Evolutionary conservation across 179 eudicot genomes (phyloP).

Genomic region (Silene vulgaris): DNA sequence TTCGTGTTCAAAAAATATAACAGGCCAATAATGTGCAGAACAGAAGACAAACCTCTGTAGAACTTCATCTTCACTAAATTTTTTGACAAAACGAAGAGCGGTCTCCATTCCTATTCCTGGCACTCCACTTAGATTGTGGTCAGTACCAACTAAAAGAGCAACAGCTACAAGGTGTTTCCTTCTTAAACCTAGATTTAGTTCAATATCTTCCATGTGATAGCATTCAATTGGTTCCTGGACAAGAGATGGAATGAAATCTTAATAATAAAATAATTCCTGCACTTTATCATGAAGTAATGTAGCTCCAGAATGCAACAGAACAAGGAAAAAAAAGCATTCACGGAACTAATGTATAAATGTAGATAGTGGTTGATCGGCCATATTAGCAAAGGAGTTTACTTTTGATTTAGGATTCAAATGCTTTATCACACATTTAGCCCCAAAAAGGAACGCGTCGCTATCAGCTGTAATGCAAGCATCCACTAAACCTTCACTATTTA

Average conservation of each 20-base stretch:
- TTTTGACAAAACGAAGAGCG: constrained; percentile 80
- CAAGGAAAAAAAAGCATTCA: not conserved
- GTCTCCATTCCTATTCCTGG: constrained; percentile 79
- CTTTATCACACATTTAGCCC: constrained; percentile 84
- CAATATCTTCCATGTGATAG: constrained; percentile 71
- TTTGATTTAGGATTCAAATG: constrained; percentile 56
- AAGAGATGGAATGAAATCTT: constrained; percentile 17
- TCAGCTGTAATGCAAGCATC: constrained; percentile 97
- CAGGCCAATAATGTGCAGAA: constrained; percentile 14
- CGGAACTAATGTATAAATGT: not conserved
- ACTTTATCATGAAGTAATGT: not conserved
- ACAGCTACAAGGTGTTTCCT: constrained; percentile 83
- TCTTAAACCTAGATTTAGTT: constrained; percentile 68
- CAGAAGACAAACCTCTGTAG: constrained; percentile 52
- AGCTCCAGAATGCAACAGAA: not conserved
- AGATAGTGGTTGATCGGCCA: not conserved
- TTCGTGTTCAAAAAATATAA: constrained; percentile 2
- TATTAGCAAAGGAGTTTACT: constrained; percentile 35
- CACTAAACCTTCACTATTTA: constrained; percentile 73
- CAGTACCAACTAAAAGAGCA: constrained; percentile 86
- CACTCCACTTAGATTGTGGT: constrained; percentile 73
- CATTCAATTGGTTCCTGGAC: constrained; percentile 89
- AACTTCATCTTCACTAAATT: constrained; percentile 66
- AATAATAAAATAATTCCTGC: not conserved
- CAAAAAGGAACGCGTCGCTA: constrained; percentile 86